Evolutionary conservation across 148 eudicot genomes (phyloP), one percentile per base, ranked within the genome.

Genomic region (Diospyros kaki): DNA sequence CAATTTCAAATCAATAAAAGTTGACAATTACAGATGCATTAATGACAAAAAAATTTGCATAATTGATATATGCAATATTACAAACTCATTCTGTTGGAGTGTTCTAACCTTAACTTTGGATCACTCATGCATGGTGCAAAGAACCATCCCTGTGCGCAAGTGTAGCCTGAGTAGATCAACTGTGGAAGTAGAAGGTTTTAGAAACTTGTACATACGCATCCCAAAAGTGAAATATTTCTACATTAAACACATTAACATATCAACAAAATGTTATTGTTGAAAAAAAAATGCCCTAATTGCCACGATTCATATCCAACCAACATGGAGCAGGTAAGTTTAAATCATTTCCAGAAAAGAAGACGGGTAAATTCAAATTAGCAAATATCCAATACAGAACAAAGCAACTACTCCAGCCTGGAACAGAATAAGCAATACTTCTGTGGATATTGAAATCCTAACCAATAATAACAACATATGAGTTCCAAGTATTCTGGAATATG

Each of bases 61-160:
- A n/a, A 39, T 2, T 5, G 13, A 63, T 39, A 62, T 4, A 50
- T 39, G 5, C 17, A 59, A 18, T 4, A 58, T 4, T 11, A 70
- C 38, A 45, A 59, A 39, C 39, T 63, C 68, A 39, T 62, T 40
- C 2, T 17, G 15, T 73, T 13, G 64, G 48, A 39, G 17, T 61
- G 60, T 72, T 66, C 84, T 77, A 63, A 89, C 97, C 98, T 89
- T 83, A 93, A 90, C 72, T 91, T 77, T 54, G 98, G 98, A 86
- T 84, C 85, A 74, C 86, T 87, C 58, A 64, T 83, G 84, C 97
- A 93, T 67, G 93, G 97, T 12, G 98, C 91, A 84, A 83, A 88
- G 80, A 91, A 93, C 97, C 98, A 91, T 45, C 97, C 98, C 81
- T 91, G 98, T 69, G 77, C 87, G 83, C 98, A 93, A 82, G 90